Evolutionary conservation across 305 asterid species (phyloP), one percentile per base, ranked within the genome.

Genomic region (Solanum hybrid): DNA sequence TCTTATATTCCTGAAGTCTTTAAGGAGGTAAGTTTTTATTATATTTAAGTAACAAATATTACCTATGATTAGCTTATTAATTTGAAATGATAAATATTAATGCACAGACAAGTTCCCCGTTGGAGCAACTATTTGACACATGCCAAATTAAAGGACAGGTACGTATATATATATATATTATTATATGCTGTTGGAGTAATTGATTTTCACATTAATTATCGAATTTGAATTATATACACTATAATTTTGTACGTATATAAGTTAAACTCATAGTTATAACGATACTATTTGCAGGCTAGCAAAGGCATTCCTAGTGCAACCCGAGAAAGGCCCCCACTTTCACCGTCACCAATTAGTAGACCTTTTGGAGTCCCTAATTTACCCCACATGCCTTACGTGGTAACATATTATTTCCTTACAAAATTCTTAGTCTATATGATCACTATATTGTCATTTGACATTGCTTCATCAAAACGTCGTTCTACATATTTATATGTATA

Each of bases 291-390:
- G 40, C 87, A 80, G 71, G 51, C 75, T 35, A 17, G 26, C 76
- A 79, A 64, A 71, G 29, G 81, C 22, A 3, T 40, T 38, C 24
- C 66, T 37, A 20, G 26, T 79, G 32, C 84, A 91, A 87, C 90
- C 10, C 17, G 46, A 14, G 91, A 85, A 85, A 88, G 73, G 71
- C 91, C 91, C 6, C 93, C 91, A 22, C 89, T 88, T 69, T 91
- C 93, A 79, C 89, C 89, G 0, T 90, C 93, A 86, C 86, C 89
- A 1, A 76, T 36, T 32, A 78, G 38, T 76, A 91, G 90, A 64
- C 37, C 26, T 42, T 76, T 17, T 13, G 89, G 29, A 20, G 77
- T 72, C 77, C 78, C 89, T 12, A 75, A 86, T 37, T 40, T 51
- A 36, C 85, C n/a, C 42, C 79, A 26, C 76, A 72, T 88, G 26